Evolutionary conservation across 768 basidiomycete species (phyloP), one percentile per base, ranked within the genome.

Genomic region (Boletus speciosus): DNA sequence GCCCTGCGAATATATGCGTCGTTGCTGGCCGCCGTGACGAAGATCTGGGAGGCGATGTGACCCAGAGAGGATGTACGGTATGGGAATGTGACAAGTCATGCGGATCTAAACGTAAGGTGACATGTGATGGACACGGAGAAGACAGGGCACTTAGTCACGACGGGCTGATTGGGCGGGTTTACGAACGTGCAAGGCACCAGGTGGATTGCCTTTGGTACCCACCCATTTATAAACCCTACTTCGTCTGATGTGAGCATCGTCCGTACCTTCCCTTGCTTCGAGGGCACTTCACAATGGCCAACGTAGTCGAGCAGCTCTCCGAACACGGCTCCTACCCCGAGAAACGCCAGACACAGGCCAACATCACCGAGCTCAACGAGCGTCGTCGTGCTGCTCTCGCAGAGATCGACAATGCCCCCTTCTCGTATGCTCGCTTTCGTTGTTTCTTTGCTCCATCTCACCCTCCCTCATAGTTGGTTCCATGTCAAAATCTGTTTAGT

Each of bases 371-470:
- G 14, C 79, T 90, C 41, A 85, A 88, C 65, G 83, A 88, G 67
- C 81, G 84, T 47, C 83, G 93, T 57, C 81, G 88, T 16, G 84
- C 83, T 35, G 93, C 94, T 32, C 79, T 97, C 39, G 80, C 85
- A 12, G 90, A 95, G 68, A 81, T 96, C 56, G 93, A 96, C 72
- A 85, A 89, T 56, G 93, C 93, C 40, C 75, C 77, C 41, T 95
- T 95, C 73, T 85, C 85, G 88, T 90, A 67, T 50, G 86, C 65
- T 67, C 51, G 45, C 41, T 32, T 38, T 5, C 34, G 19, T 23
- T 10, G 12, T 2, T 25, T n/a, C 11, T 21, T 47, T 47, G 0
- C 23, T 12, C 16, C 23, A 5, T 32, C 49, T 61, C 25, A 47
- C 15, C 2, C 29, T 21, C 5, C 41, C 52, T 32, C 39, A 2